Evolutionary conservation across 1,139 yeast species (phyloP), one percentile per base, ranked within the genome.

Genomic region (Suhomyces guaymorum): DNA sequence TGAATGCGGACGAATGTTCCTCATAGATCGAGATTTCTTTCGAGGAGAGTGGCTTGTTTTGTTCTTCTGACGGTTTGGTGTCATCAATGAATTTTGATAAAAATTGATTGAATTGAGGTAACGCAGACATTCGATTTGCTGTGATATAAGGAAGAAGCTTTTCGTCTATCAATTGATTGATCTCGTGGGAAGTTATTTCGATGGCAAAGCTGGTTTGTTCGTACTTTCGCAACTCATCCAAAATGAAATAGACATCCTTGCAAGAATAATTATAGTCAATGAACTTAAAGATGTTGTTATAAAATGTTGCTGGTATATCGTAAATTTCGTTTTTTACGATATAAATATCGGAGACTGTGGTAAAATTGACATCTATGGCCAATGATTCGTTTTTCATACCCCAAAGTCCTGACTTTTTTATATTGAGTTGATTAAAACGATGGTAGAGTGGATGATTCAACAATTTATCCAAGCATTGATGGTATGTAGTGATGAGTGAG

Each of bases 191-290:
- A 13, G n/a, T 10, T 0, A 11, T 8, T 5, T 19, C 21, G 2
- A 2, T 8, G 2, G 15, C 11, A 7, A 22, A 15, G 9, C 7
- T 11, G 13, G 6, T 20, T 5, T 16, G 4, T 3, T 26, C 32
- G 14, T 22, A 33, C 5, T n/a, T 7, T 12, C 26, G 8, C 4
- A 33, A 15, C n/a, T 26, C 21, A 1, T 28, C 16, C 4, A 38
- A 14, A 8, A 34, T 26, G 10, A 10, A 34, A 17, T 33, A 41
- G 5, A 41, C 16, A 18, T 41, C 43, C 23, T 41, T 37, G 20
- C 32, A 17, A 4, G 33, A 22, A 23, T 30, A 35, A 12, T 33
- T 33, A 22, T 40, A 42, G 26, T 35, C 30, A n/a, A 28, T 12
- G 2, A 31, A 9, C 15, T 33, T 28, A 26, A 39, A 39, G 6